These are phyloP conservation scores for Kwoniella shivajii DNA, from an alignment of 1,284 basidiomycete species.

Conservation along the genomic window DNA sequence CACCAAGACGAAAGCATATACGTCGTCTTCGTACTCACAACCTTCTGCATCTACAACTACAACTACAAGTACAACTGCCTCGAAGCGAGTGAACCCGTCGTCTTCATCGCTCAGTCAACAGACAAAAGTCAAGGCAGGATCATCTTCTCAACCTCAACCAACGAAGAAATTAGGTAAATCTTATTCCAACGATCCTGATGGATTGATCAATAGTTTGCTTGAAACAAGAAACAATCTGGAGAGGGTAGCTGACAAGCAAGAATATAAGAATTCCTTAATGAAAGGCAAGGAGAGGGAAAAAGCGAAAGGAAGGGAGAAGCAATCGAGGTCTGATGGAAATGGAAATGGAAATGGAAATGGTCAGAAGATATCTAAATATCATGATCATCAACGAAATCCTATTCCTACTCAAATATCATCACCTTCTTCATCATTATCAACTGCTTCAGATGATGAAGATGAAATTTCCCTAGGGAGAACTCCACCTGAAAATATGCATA, in stretches of 20 bases:
- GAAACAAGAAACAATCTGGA: neutral
- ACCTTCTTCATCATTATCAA: neutral
- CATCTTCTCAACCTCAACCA: neutral
- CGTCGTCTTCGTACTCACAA: too few relatives aligned
- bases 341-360: too few relatives aligned
- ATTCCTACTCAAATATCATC: too few relatives aligned
- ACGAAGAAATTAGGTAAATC: neutral
- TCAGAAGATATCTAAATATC: too few relatives aligned
- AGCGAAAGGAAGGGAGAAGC: too few relatives aligned
- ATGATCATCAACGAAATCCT: too few relatives aligned
- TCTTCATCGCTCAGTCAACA: neutral
- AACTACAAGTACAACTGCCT: too few relatives aligned
- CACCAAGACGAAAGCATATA: neutral
- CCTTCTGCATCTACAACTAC: neutral
- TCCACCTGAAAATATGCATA: constrained; percentile 4
- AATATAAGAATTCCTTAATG: too few relatives aligned
- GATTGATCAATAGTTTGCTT: neutral
- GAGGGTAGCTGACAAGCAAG: neutral
- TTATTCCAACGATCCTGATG: neutral
- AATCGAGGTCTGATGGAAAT: too few relatives aligned
- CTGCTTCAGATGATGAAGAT: neutral
- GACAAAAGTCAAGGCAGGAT: neutral
- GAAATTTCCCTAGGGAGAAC: constrained; percentile 8
- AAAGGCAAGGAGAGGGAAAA: too few relatives aligned
- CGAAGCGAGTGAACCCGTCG: too few relatives aligned